Percentiles rank a stretch among this genome's conserved stretches.
phyloP scores from a whole-genome alignment of 371 early-diverging fungal species.

The Mortierella sp. region DNA sequence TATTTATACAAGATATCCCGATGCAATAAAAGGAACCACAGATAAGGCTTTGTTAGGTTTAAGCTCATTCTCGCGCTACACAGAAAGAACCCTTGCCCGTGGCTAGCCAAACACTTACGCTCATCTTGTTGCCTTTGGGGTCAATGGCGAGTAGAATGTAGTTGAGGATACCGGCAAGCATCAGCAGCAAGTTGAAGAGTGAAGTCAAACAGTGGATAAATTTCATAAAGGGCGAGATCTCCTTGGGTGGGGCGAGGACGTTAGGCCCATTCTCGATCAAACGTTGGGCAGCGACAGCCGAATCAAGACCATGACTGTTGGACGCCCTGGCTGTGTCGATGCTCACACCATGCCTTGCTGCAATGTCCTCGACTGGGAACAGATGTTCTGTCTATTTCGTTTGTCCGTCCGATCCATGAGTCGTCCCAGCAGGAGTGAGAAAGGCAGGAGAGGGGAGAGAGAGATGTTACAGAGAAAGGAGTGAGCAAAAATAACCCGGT shows the following conservation, averaged over 20 bases:
- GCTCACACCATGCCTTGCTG: conserved; percentile 62
- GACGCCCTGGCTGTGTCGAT: conserved; percentile 69
- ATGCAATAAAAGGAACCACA: background rate
- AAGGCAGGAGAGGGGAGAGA: background rate
- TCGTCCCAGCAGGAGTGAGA: background rate
- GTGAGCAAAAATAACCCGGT: no score
- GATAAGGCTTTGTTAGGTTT: background rate
- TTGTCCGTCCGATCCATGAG: no score
- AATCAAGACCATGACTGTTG: conserved; percentile 76
- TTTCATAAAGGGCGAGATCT: conserved; percentile 72
- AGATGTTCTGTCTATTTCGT: conserved; percentile 75
- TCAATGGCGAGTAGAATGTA: conserved; percentile 85
- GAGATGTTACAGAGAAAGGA: background rate
- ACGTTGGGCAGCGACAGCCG: conserved; percentile 68
- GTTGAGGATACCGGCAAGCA: conserved; percentile 83
- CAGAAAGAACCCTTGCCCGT: background rate
- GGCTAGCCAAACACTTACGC: conserved; percentile 60
- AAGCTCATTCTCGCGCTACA: background rate
- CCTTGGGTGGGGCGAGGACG: conserved; percentile 87
- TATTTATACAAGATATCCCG: background rate
- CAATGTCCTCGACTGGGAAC: conserved; percentile 73
- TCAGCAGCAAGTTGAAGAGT: conserved; percentile 89
- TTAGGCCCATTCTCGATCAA: conserved; percentile 83
- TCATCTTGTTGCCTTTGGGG: conserved; percentile 68
- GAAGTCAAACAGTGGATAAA: conserved; percentile 78